Percentiles rank a stretch among this genome's conserved stretches.
Evolutionary conservation across 1,284 basidiomycete species (phyloP).

Genomic region (Neotropicomus parvogracilis): DNA sequence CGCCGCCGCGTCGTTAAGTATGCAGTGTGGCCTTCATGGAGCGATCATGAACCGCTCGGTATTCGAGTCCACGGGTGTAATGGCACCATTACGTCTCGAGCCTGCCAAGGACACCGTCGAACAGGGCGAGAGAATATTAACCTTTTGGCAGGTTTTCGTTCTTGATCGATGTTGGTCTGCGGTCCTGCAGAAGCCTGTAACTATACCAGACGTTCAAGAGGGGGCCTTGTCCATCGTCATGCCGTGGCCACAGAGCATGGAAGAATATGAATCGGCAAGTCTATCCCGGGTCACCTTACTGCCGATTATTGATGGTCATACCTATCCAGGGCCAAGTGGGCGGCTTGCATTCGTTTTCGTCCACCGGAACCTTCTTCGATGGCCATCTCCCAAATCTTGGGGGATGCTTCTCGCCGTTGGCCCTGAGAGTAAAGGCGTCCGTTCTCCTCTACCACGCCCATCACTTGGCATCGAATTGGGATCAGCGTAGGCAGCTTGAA

Average conservation of each 20-base stretch:
- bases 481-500: conserved; percentile 44
- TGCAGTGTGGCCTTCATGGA: conserved; percentile 65
- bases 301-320: conserved; percentile 14
- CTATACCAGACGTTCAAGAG: conserved; percentile 49
- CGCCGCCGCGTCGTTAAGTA: conserved; percentile 60
- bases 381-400: conserved; percentile 47
- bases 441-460: conserved; percentile 67
- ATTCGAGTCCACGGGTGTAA: conserved; percentile 34
- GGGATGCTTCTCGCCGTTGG: conserved; percentile 56
- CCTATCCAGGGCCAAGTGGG: conserved; percentile 53
- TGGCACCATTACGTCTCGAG: conserved; percentile 48
- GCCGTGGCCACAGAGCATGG: conserved; percentile 62
- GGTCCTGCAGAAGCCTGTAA: conserved; percentile 52
- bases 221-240: conserved; percentile 51
- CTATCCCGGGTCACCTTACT: conserved; percentile 6
- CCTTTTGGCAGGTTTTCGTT: conserved; percentile 71
- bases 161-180: conserved; percentile 67
- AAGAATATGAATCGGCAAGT: conserved; percentile 56
- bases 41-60: conserved; percentile 37
- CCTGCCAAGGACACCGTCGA: conserved; percentile 53
- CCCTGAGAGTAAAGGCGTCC: conserved; percentile 71
- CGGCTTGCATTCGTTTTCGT: conserved; percentile 48
- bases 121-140: conserved; percentile 59
- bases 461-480: conserved; percentile 56
- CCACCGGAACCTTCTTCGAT: conserved; percentile 58